A percentile compares a stretch with the other conserved stretches of the same genome.
Conservation (phyloP, 495 filamentous ascomycete genomes). For the Platismatia glauca region DNA sequence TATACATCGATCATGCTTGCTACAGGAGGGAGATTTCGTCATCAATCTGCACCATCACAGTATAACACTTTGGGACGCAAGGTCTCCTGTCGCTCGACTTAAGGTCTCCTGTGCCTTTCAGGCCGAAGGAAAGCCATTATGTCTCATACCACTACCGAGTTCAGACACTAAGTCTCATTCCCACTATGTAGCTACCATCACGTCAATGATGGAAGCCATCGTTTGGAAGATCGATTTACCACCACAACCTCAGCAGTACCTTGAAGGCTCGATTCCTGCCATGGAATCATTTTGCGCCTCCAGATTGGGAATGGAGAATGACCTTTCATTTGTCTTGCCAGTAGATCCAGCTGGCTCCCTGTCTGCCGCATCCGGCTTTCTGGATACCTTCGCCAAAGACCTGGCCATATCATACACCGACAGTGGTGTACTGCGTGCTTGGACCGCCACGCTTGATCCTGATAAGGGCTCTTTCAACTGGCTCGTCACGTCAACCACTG, state of each 20-base stretch:
- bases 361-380: conserved; percentile 63
- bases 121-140: conserved; percentile 64
- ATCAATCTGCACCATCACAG: conserved; percentile 71
- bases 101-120: conserved; percentile 52
- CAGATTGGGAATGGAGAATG: conserved; percentile 59
- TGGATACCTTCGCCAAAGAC: conserved; percentile 82
- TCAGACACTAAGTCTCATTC: conserved; percentile 39
- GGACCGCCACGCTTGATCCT: conserved; percentile 69
- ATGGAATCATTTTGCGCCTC: conserved; percentile 66
- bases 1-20: conserved; percentile 73
- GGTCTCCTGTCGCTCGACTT: conserved; percentile 43
- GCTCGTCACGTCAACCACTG: conserved; percentile 74
- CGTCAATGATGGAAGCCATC: conserved; percentile 71
- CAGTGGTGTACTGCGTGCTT: conserved; percentile 67
- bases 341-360: conserved; percentile 81
- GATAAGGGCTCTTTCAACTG: conserved; percentile 55
- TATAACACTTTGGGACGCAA: conserved; percentile 75
- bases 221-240: conserved; percentile 72
- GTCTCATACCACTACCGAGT: conserved; percentile 68
- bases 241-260: conserved; percentile 12
- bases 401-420: conserved; percentile 80
- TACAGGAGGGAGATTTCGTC: conserved; percentile 66
- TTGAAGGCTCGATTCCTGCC: conserved; percentile 25
- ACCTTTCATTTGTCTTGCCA: conserved; percentile 73
- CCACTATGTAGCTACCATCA: conserved; percentile 71